Conservation (phyloP, 2,329 filamentous ascomycete genomes). For the Beauveria varroae region DNA sequence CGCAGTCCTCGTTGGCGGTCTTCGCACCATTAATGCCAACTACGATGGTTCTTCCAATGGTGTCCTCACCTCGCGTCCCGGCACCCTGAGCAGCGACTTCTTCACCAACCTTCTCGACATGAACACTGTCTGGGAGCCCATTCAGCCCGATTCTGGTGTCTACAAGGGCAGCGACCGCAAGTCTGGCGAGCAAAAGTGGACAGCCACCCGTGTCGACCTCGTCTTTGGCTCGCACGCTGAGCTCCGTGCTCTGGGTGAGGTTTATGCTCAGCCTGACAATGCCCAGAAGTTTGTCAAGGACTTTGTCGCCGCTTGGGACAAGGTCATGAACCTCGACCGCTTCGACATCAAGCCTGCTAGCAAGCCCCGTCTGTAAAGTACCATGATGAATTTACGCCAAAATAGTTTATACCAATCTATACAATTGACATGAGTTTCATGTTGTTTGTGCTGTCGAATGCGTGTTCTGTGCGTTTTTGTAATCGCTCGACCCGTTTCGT, state of each 20-base stretch:
- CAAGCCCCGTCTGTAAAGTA: constrained; percentile 9
- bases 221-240: constrained; percentile 69
- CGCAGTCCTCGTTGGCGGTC: constrained; percentile 62
- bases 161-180: constrained; percentile 60
- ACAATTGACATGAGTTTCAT: background rate
- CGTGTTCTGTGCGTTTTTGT: no score
- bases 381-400: background rate
- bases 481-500: no score
- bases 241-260: constrained; percentile 61
- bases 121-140: constrained; percentile 49
- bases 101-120: constrained; percentile 72
- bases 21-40: constrained; percentile 64
- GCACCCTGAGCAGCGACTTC: constrained; percentile 70
- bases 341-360: constrained; percentile 40
- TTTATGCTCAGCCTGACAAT: constrained; percentile 56
- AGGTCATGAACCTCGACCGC: constrained; percentile 68
- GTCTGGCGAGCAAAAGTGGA: constrained; percentile 60
- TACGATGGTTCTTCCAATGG: constrained; percentile 61
- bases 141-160: constrained; percentile 39
- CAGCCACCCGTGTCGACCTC: constrained; percentile 59
- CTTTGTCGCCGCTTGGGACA: constrained; percentile 64
- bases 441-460: no score
- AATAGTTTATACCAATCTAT: background rate
- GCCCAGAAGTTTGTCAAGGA: constrained; percentile 61
- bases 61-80: constrained; percentile 60